Conservation (phyloP, 139 green algal genomes). For the Dunaliella primolecta region DNA sequence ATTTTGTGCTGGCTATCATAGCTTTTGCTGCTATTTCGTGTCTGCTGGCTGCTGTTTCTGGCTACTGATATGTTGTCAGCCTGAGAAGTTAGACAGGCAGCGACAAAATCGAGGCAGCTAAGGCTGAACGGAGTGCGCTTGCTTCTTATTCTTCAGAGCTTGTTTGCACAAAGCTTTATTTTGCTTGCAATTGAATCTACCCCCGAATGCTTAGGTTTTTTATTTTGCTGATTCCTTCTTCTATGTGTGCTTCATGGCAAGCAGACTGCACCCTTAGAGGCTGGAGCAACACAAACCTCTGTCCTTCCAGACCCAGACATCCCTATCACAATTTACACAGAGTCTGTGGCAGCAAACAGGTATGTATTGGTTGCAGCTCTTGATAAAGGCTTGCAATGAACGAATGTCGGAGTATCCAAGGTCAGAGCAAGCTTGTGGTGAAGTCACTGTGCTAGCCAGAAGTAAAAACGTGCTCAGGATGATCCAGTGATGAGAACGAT, state of each 20-base stretch:
- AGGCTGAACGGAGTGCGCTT: neutral
- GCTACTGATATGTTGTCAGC: neutral
- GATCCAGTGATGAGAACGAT: neutral
- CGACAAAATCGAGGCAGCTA: neutral
- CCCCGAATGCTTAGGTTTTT: too few relatives aligned
- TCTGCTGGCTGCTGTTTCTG: neutral
- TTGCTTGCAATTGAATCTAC: neutral
- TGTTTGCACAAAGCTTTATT: neutral
- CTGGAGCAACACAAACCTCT: conserved; percentile 19
- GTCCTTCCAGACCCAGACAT: conserved; percentile 33
- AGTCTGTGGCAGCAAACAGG: conserved; percentile 40
- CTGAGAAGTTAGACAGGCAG: neutral
- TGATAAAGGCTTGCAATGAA: neutral
- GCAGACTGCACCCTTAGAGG: neutral
- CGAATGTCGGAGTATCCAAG: neutral
- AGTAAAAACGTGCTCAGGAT: neutral
- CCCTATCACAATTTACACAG: conserved; percentile 48
- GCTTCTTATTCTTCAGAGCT: neutral
- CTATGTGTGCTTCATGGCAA: neutral
- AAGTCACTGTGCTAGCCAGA: neutral
- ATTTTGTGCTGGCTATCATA: conserved; percentile 1
- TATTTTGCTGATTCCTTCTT: too few relatives aligned
- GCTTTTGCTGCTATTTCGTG: too few relatives aligned
- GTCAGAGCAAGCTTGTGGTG: neutral
- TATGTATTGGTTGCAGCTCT: conserved; percentile 28